A percentile compares a stretch with the other conserved stretches of the same genome.
Evolutionary conservation across 441 rosid species (phyloP).

Genomic region (Corymbia calophylla): DNA sequence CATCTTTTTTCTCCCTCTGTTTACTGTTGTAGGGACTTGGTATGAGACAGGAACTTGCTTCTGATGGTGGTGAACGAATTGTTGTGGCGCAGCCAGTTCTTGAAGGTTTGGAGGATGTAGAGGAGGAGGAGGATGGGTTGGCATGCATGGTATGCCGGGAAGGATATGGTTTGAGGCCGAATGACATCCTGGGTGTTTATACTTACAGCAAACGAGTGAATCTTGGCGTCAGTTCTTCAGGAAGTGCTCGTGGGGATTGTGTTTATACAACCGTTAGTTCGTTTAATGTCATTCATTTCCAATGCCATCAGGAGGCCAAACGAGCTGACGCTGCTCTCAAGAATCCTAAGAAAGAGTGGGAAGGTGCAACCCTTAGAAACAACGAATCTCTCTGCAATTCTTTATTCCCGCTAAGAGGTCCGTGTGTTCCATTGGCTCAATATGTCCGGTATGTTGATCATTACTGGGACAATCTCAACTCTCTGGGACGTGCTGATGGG

Average conservation of each 20-base stretch:
- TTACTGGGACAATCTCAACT: conserved; percentile 97
- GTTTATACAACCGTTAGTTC: conserved; percentile 99
- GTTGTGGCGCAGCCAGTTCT: conserved; percentile 76
- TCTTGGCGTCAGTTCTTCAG: conserved; percentile 90
- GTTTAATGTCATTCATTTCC: conserved; percentile 97
- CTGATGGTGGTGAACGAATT: conserved; percentile 97
- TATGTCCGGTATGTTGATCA: conserved; percentile 91
- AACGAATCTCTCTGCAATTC: conserved; percentile 99
- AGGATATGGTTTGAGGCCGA: conserved; percentile 98
- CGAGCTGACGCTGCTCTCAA: conserved; percentile 97
- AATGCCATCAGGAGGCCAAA: conserved; percentile 99
- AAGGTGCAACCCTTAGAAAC: conserved; percentile 97
- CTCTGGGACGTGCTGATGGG: conserved; percentile 98
- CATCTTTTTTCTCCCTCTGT: conserved; percentile 1
- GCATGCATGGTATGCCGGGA: conserved; percentile 99
- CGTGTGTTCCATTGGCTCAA: conserved; percentile 75
- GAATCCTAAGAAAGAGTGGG: conserved; percentile 99
- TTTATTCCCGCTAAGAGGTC: conserved; percentile 93
- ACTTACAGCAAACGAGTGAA: conserved; percentile 95
- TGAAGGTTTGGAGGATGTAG: conserved; percentile 98
- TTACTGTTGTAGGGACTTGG: conserved; percentile 71
- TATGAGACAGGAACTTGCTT: conserved; percentile 74
- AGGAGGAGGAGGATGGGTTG: conserved; percentile 98
- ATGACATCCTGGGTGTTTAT: conserved; percentile 91
- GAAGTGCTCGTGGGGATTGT: conserved; percentile 96